Evolutionary conservation across 2,329 filamentous ascomycete genomes (phyloP).

Genomic region (Chalara sp.): DNA sequence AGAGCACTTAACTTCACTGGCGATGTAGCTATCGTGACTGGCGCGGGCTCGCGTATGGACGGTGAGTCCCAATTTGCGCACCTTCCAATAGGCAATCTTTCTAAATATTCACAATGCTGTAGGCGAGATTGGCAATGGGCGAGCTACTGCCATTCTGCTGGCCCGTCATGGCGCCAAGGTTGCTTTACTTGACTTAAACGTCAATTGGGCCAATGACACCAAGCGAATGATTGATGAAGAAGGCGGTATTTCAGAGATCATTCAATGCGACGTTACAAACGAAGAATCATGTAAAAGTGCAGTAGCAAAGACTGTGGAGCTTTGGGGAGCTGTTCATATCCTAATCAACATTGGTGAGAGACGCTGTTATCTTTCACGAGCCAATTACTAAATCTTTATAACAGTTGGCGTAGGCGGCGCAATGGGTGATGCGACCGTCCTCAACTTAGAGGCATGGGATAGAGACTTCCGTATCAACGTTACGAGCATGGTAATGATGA

Average conservation of each 20-base stretch:
- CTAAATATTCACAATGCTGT: constrained; percentile 18
- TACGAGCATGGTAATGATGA: constrained; percentile 58
- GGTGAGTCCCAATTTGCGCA: constrained; percentile 21
- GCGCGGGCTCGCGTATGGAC: constrained; percentile 40
- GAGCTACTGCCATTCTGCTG: constrained; percentile 50
- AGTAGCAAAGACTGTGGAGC: constrained; percentile 34
- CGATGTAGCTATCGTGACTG: constrained; percentile 48
- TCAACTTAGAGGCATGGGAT: constrained; percentile 53
- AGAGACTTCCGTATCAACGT: constrained; percentile 55
- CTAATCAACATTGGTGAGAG: constrained; percentile 50
- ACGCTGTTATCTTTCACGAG: background rate
- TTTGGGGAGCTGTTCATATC: constrained; percentile 53
- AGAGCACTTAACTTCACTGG: constrained; percentile 12
- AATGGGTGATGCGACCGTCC: constrained; percentile 49
- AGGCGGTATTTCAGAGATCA: constrained; percentile 36
- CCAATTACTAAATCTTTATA: background rate
- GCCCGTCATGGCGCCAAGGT: constrained; percentile 52
- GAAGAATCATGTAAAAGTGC: constrained; percentile 35
- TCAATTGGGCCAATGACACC: constrained; percentile 43
- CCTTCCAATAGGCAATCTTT: constrained; percentile 13
- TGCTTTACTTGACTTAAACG: constrained; percentile 49
- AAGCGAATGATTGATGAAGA: constrained; percentile 43
- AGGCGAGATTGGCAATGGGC: constrained; percentile 53
- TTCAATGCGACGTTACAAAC: constrained; percentile 44
- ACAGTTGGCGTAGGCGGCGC: constrained; percentile 51